Evolutionary conservation across 1,139 yeast genomes (phyloP), one percentile per base, ranked within the genome.

Genomic region (Candida tropicalis): DNA sequence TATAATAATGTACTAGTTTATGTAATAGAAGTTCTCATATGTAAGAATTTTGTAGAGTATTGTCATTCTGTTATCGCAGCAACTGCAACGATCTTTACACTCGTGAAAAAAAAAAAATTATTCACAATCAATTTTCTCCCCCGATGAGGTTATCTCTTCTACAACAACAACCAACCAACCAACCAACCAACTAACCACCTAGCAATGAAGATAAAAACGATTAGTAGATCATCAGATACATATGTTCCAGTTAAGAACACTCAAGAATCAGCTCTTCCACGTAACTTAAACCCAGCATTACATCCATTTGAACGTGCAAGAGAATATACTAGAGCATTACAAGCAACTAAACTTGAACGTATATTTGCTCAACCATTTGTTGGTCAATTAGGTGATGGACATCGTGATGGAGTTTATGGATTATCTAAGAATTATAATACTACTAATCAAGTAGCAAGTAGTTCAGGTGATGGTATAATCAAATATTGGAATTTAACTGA

Each of bases 281-380:
- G 99, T 49, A 95, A 95, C 64, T 71, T 95, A 58, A 86, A 93
- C 59, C 97, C 99, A 2, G 96, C 95, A 15, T 73, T 93, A 40
- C 99, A 95, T 66, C 99, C 98, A 0, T 93, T 93, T 59, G 98
- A 95, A 66, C 76, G 98, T 53, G 97, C 98, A 3, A 75, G 99
- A 60, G 99, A 95, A 65, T 95, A 95, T 59, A 88, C 97, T 13
- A 80, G 91, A 53, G 99, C 99, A 1, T 68, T 95, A 43, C 91
- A 90, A 46, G 98, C 99, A 20, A 91, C 98, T 13, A 95, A 95
- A 63, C 66, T 95, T 68, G 98, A 91, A 60, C 75, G 97, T 54
- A 86, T 93, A 88, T 93, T 95, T 77, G 99, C 99, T 0, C 91
- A 91, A 60, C 99, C 99, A 5, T 93, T 95, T 64, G 76, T 95